Conservation (phyloP, 495 filamentous ascomycete genomes). For the Neurospora sp. region DNA sequence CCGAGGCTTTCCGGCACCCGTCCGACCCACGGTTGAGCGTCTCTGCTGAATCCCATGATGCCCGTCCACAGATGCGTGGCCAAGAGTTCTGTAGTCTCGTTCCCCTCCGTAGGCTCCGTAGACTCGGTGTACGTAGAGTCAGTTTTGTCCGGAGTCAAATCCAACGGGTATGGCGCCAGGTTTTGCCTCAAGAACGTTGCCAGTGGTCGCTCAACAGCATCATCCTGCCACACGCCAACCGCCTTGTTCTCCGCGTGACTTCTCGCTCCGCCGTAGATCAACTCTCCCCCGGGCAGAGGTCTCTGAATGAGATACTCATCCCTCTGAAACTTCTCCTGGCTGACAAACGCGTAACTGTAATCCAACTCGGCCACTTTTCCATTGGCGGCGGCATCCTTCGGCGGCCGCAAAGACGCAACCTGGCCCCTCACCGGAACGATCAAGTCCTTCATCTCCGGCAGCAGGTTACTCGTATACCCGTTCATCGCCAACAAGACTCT, state of each 20-base stretch:
- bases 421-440: conserved; percentile 70
- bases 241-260: conserved; percentile 31
- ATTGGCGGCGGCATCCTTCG: not conserved
- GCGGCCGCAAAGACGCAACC: conserved; percentile 57
- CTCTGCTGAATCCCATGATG: conserved; percentile 69
- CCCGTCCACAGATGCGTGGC: conserved; percentile 67
- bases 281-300: conserved; percentile 45
- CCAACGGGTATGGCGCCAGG: conserved; percentile 20
- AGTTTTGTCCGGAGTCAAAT: conserved; percentile 3
- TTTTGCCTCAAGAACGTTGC: conserved; percentile 30
- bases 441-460: conserved; percentile 57
- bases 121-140: not conserved
- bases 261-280: conserved; percentile 35
- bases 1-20: conserved; percentile 37
- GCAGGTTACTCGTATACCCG: conserved; percentile 61
- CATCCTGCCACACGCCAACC: conserved; percentile 48
- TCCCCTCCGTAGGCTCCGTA: conserved; percentile 5
- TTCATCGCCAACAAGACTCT: conserved; percentile 72
- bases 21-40: conserved; percentile 60
- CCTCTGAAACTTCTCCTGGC: conserved; percentile 19
- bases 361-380: conserved; percentile 10
- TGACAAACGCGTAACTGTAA: conserved; percentile 54
- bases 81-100: conserved; percentile 26
- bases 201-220: conserved; percentile 48
- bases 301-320: conserved; percentile 74